Evolutionary conservation across 306 rosid genomes (phyloP).

Genomic region (Luffa acutangula): DNA sequence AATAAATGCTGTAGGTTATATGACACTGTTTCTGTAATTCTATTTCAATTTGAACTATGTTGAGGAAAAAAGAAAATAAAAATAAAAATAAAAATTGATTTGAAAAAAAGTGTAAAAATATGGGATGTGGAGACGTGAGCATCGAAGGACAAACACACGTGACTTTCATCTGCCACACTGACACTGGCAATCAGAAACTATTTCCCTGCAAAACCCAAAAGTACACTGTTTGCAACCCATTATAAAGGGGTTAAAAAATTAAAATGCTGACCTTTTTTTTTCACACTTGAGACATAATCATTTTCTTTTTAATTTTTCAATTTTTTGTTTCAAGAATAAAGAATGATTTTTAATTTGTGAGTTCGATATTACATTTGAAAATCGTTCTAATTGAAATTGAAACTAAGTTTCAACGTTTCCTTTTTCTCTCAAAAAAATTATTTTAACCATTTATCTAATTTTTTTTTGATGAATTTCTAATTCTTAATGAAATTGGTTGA

Average conservation of each 20-base stretch:
- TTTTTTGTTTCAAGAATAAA: not conserved
- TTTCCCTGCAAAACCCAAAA: constrained; percentile 3
- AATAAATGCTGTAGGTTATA: too few relatives aligned
- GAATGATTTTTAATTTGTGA: too few relatives aligned
- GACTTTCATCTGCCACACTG: constrained; percentile 10
- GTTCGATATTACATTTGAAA: too few relatives aligned
- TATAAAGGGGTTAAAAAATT: not conserved
- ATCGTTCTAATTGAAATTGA: too few relatives aligned
- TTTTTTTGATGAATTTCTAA: too few relatives aligned
- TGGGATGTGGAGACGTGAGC: not conserved
- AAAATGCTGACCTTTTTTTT: not conserved
- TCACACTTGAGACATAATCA: not conserved
- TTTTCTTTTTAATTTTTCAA: not conserved
- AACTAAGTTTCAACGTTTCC: too few relatives aligned
- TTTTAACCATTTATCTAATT: too few relatives aligned
- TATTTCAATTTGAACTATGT: not conserved
- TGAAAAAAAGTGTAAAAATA: not conserved
- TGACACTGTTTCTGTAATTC: not conserved
- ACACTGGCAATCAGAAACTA: constrained; percentile 4
- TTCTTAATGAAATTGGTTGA: too few relatives aligned
- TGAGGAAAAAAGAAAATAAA: too few relatives aligned
- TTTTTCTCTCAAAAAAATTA: too few relatives aligned
- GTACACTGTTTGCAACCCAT: not conserved
- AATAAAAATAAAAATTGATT: too few relatives aligned
- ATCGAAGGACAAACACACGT: constrained; percentile 28